Evolutionary conservation across 768 basidiomycete species (phyloP), one percentile per base, ranked within the genome.

Genomic region (Clathrus columnatus): DNA sequence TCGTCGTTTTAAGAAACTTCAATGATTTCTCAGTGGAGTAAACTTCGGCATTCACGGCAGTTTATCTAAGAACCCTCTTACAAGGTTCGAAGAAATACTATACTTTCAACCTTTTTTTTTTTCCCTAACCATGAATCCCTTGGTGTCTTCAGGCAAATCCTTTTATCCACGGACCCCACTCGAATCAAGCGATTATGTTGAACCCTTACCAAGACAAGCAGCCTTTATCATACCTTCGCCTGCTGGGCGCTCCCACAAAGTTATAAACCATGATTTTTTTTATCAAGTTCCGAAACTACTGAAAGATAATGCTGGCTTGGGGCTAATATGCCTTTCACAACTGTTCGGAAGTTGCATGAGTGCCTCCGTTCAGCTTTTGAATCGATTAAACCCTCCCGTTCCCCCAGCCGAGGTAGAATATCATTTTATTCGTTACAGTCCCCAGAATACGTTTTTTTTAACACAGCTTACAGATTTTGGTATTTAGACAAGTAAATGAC

Each of bases 311-410:
- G 65, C 69, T 2, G 86, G 86, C 6, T 67, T 88, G 50, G 65
- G 84, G 28, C 72, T 85, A 14, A 75, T 87, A 17, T 74, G 73
- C 4, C 67, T 68, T 2, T 65, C 83, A 8, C 81, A 85, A 63
- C 69, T 80, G 16, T 82, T 83, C 67, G 76, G 82, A 42, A 73
- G 81, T 10, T 64, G 75, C 27, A 83, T 84, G 74, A 80, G 80
- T 50, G 70, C 81, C 3, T 69, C 76, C 4, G 84, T 87, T 43
- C 86, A 87, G 68, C 72, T 71, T 57, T 67, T 88, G 56, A 78
- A 81, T 56, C 68, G 66, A 20, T 68, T 83, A 5, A 78, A 82
- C 58, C 71, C 75, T 8, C 83, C 82, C 0, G 76, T 83, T 10
- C 75, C 79, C 3, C 72, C 78, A 2, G 65, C 81, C 10, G 73